A percentile compares a stretch with the other conserved stretches of the same genome.
These are phyloP conservation scores for Claviceps purpurea DNA, from an alignment of 2,329 filamentous ascomycete species.

Conservation along the genomic window DNA sequence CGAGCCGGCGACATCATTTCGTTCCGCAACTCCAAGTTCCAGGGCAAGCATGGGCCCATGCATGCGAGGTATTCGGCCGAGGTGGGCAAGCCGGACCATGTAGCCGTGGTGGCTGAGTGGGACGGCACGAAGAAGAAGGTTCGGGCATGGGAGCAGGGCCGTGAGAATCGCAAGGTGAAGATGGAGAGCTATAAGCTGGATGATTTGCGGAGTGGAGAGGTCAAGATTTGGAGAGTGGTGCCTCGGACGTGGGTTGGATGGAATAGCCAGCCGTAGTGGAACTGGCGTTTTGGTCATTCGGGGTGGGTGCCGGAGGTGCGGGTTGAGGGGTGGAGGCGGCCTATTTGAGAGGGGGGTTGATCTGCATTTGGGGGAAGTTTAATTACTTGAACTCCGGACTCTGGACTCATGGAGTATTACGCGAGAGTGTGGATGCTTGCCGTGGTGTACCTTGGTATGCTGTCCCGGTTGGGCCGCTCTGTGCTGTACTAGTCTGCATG, in stretches of 20 bases:
- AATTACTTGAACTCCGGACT: background rate
- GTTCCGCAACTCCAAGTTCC: constrained; percentile 85
- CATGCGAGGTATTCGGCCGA: constrained; percentile 86
- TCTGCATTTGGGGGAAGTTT: background rate
- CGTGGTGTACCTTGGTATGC: too few relatives aligned
- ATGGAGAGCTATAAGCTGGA: constrained; percentile 88
- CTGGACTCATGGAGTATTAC: too few relatives aligned
- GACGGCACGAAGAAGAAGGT: constrained; percentile 98
- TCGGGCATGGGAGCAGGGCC: constrained; percentile 84
- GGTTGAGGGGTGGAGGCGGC: constrained; percentile 3
- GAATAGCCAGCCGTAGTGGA: constrained; percentile 47
- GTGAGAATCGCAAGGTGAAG: constrained; percentile 88
- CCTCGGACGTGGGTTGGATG: constrained; percentile 85
- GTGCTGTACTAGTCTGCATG: too few relatives aligned
- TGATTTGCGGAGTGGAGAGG: constrained; percentile 83
- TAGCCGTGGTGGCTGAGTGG: constrained; percentile 88
- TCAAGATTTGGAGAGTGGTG: constrained; percentile 95
- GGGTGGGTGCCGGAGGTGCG: constrained; percentile 4
- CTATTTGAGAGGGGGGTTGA: background rate
- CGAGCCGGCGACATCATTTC: constrained; percentile 84
- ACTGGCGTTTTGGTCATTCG: constrained; percentile 10
- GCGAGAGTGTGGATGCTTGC: background rate
- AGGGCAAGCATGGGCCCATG: constrained; percentile 90
- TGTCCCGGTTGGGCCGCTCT: too few relatives aligned
- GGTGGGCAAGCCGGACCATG: constrained; percentile 79